Conservation (phyloP, 148 eudicot genomes). For the Rhododendron vialii region DNA sequence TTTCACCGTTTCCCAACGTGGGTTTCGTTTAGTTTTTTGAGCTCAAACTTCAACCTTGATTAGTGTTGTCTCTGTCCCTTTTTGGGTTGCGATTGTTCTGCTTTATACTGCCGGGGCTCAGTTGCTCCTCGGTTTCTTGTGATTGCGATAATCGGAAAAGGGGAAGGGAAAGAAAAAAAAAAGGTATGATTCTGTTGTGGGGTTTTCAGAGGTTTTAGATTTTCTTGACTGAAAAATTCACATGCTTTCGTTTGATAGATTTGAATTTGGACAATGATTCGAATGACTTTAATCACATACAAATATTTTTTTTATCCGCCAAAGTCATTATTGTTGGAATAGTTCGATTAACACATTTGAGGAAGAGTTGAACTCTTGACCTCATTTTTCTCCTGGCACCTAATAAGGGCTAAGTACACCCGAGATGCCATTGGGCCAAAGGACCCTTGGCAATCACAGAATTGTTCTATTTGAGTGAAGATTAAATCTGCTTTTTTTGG, state of each 20-base stretch:
- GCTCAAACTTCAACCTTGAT: neutral
- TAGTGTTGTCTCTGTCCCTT: neutral
- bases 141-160: neutral
- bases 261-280: neutral
- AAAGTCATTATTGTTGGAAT: no score
- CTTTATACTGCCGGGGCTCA: neutral
- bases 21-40: constrained; percentile 15
- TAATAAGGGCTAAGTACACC: no score
- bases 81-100: neutral
- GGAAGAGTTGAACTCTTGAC: no score
- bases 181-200: constrained; percentile 13
- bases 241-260: neutral
- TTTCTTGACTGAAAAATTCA: neutral
- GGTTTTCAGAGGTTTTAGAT: neutral
- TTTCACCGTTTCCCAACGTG: constrained; percentile 1
- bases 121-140: neutral
- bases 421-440: no score
- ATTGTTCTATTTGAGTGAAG: neutral
- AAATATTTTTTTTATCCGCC: no score
- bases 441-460: neutral
- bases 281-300: neutral
- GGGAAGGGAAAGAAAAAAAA: no score
- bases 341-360: no score
- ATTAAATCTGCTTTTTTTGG: neutral
- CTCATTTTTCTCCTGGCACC: no score